Conservation (phyloP, 495 filamentous ascomycete genomes). For the Tuber calosporum region DNA sequence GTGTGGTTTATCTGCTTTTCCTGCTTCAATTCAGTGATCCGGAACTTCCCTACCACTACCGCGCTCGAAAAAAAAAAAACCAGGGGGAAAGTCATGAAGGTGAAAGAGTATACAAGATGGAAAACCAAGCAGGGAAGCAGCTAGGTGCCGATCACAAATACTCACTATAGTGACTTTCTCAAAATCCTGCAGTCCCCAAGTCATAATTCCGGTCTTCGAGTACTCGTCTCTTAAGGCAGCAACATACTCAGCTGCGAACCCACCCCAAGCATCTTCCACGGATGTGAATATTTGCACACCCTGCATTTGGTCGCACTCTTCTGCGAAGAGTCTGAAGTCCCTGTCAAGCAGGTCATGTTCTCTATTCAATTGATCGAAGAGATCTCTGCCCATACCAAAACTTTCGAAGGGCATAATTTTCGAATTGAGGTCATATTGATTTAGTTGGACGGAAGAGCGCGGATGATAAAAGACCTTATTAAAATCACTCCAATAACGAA, state of each 20-base stretch:
- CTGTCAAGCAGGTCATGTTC: slow-evolving; percentile 83
- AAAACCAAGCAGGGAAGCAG: neutral
- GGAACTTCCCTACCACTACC: neutral
- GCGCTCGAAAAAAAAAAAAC: slow-evolving; percentile 4
- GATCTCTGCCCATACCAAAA: slow-evolving; percentile 69
- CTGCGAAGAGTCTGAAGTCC: slow-evolving; percentile 75
- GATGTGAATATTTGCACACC: slow-evolving; percentile 73
- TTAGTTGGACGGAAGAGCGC: slow-evolving; percentile 76
- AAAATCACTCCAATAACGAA: slow-evolving; percentile 95
- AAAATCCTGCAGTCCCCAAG: slow-evolving; percentile 73
- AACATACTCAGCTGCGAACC: slow-evolving; percentile 71
- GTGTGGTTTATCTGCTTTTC: slow-evolving; percentile 46
- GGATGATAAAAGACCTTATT: slow-evolving; percentile 88
- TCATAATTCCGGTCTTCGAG: slow-evolving; percentile 74
- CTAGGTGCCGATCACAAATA: slow-evolving; percentile 17
- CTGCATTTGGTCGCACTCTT: slow-evolving; percentile 90
- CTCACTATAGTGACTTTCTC: slow-evolving; percentile 54
- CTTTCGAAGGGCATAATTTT: slow-evolving; percentile 73
- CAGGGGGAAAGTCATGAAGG: neutral
- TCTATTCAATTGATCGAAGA: slow-evolving; percentile 70
- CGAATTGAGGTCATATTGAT: slow-evolving; percentile 75
- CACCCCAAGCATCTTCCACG: slow-evolving; percentile 88
- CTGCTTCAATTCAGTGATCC: slow-evolving; percentile 37
- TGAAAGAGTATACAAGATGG: slow-evolving; percentile 14
- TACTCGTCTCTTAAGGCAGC: slow-evolving; percentile 82